Evolutionary conservation across 2,329 filamentous ascomycete species (phyloP), one percentile per base, ranked within the genome.

Genomic region (Aspergillus sp.): DNA sequence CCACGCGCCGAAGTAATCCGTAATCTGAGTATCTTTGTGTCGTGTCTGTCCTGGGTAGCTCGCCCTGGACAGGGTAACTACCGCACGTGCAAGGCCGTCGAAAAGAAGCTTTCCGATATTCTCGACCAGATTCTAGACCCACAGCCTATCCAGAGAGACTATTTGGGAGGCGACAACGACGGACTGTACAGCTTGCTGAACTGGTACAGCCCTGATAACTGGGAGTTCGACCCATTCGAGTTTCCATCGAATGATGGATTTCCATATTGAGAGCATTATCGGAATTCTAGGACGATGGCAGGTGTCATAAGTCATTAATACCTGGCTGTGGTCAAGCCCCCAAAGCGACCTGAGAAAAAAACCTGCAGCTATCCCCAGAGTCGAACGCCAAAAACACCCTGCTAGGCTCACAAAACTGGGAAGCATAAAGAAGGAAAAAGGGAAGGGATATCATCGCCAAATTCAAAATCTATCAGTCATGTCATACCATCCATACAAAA

Each of bases 401-500:
- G 43, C 56, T 34, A 47, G 22, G 22, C 45, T 31, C 48, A n/a
- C 49, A 43, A 41, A 0, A 13, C 23, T 17, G 43, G 22, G n/a
- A 45, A 43, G 28, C 34, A 38, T 56, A 57, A 45, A 57, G 11
- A 60, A 43, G 15, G 41, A 55, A n/a, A 46, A 15, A 31, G 19
- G 57, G 30, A 28, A 45, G 25, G 23, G 48, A 54, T 34, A 54
- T 57, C 48, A 61, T n/a, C 23, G 31, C 23, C 13, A 41, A 45
- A 46, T 23, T 17, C 38, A 46, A 55, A 31, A 54, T 57, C 43
- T 50, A 55, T 62, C 30, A 52, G 19, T 30, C 46, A 22, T 30
- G 25, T 69, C 64, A 69, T 61, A 76, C 76, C 71, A 77, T 74
- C 74, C 74, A 76, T 31, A 76, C 69, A 69, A 73, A 77, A 54